These are phyloP conservation scores for Thymus mandschuricus DNA, from an alignment of 257 asterid species.

Conservation along the genomic window DNA sequence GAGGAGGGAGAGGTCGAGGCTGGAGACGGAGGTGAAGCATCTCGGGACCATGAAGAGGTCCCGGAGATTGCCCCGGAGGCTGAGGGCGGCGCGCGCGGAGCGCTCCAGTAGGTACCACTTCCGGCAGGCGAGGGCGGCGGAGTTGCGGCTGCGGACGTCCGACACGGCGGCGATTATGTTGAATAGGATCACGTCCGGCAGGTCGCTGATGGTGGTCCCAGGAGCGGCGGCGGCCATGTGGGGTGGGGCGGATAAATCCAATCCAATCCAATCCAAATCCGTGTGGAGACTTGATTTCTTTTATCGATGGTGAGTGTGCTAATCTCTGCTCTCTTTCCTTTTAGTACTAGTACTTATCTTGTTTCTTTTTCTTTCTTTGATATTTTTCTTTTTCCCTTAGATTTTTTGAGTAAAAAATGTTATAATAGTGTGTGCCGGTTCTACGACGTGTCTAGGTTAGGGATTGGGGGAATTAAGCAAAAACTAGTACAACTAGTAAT, in stretches of 20 bases:
- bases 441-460: slow-evolving; percentile 10
- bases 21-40: slow-evolving; percentile 61
- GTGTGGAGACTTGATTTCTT: slow-evolving; percentile 5
- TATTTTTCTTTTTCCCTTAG: background rate
- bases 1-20: slow-evolving; percentile 80
- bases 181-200: slow-evolving; percentile 77
- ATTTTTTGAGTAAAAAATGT: background rate
- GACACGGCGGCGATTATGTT: slow-evolving; percentile 68
- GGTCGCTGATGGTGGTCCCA: slow-evolving; percentile 50
- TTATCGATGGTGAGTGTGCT: slow-evolving; percentile 13
- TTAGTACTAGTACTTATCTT: slow-evolving; percentile 21
- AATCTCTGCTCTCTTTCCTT: background rate
- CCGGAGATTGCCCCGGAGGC: slow-evolving; percentile 85
- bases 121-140: slow-evolving; percentile 67
- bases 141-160: slow-evolving; percentile 83
- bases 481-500: no score
- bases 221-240: slow-evolving; percentile 44
- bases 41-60: slow-evolving; percentile 66
- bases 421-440: background rate
- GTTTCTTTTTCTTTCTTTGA: background rate
- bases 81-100: slow-evolving; percentile 67
- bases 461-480: slow-evolving; percentile 19
- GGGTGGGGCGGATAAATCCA: background rate
- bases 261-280: slow-evolving; percentile 11
- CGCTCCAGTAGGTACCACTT: slow-evolving; percentile 76